These are phyloP conservation scores for Moniliophthora roreri DNA, from an alignment of 1,284 basidiomycete species.

Conservation along the genomic window DNA sequence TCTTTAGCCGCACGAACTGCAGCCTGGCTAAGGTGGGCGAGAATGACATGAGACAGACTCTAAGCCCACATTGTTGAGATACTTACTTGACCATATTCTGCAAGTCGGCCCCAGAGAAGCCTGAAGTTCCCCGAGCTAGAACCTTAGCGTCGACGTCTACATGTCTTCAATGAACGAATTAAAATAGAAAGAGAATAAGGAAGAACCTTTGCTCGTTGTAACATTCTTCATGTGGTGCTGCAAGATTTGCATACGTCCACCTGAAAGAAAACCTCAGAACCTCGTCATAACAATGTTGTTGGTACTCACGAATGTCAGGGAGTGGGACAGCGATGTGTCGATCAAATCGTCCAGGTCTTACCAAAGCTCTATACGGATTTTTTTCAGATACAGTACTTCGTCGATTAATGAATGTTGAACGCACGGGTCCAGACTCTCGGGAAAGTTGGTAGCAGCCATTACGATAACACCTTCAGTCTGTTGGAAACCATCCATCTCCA, in stretches of 20 bases:
- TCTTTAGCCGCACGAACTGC: constrained; percentile 92
- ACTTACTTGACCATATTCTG: constrained; percentile 91
- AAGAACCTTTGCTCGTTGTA: constrained; percentile 56
- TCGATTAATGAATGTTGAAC: constrained; percentile 26
- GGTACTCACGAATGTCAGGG: constrained; percentile 67
- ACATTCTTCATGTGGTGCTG: constrained; percentile 88
- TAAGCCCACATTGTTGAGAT: constrained; percentile 14
- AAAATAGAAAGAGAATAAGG: constrained; percentile 6
- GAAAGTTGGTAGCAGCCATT: constrained; percentile 95
- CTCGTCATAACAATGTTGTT: neutral
- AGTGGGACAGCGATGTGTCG: constrained; percentile 87
- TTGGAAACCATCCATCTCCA: constrained; percentile 94
- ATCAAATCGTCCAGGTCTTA: constrained; percentile 93
- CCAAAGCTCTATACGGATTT: constrained; percentile 73
- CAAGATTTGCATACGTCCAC: constrained; percentile 84
- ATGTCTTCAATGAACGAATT: constrained; percentile 3
- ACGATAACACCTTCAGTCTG: constrained; percentile 91
- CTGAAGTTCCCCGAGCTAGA: constrained; percentile 88
- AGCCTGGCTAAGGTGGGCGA: constrained; percentile 57
- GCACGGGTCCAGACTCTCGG: constrained; percentile 84
- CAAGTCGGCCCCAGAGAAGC: constrained; percentile 90
- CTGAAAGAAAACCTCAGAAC: neutral
- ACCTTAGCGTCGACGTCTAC: constrained; percentile 79
- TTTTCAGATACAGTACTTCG: constrained; percentile 2
- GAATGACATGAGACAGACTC: neutral